Percentiles rank a stretch among this genome's conserved stretches.
Conservation (phyloP, 495 filamentous ascomycete species). For the Hyaloscypha hepaticicola region DNA sequence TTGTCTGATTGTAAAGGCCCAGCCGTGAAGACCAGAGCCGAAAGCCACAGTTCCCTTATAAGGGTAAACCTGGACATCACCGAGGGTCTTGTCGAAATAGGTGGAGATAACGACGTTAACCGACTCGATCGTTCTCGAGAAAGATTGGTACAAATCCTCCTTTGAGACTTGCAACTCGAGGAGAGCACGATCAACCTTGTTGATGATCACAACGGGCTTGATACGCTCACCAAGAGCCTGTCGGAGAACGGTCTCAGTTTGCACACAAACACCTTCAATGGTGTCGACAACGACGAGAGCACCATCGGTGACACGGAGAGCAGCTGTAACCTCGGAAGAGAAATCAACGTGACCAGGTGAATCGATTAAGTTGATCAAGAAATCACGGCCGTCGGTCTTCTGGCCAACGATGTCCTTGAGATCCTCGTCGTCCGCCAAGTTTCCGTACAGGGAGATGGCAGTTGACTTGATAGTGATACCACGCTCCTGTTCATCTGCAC, state of each 20-base stretch:
- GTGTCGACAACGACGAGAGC: slow-evolving; percentile 99
- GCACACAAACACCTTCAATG: slow-evolving; percentile 98
- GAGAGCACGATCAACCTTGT: slow-evolving; percentile 99
- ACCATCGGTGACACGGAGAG: slow-evolving; percentile 99
- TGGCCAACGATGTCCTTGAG: slow-evolving; percentile 88
- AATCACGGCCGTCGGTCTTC: slow-evolving; percentile 85
- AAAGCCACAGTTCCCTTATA: slow-evolving; percentile 96
- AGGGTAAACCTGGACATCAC: slow-evolving; percentile 98
- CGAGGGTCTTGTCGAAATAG: slow-evolving; percentile 94
- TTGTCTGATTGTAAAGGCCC: slow-evolving; percentile 99
- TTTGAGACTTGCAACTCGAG: slow-evolving; percentile 97
- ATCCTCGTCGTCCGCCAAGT: slow-evolving; percentile 78
- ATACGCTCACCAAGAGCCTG: slow-evolving; percentile 99
- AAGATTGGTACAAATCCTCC: slow-evolving; percentile 99
- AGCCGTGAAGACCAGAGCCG: slow-evolving; percentile 99
- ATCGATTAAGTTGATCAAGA: slow-evolving; percentile 99
- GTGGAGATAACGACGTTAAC: slow-evolving; percentile 99
- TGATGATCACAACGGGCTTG: slow-evolving; percentile 98
- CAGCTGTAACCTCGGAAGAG: slow-evolving; percentile 99
- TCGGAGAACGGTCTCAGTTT: slow-evolving; percentile 99
- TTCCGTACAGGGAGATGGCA: slow-evolving; percentile 96
- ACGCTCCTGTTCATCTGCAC: slow-evolving; percentile 97
- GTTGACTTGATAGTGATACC: slow-evolving; percentile 99
- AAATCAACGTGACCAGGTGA: slow-evolving; percentile 99
- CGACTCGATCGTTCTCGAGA: slow-evolving; percentile 98